phyloP scores from a whole-genome alignment of 2,329 filamentous ascomycete species.

The Fusarium proliferatum region DNA sequence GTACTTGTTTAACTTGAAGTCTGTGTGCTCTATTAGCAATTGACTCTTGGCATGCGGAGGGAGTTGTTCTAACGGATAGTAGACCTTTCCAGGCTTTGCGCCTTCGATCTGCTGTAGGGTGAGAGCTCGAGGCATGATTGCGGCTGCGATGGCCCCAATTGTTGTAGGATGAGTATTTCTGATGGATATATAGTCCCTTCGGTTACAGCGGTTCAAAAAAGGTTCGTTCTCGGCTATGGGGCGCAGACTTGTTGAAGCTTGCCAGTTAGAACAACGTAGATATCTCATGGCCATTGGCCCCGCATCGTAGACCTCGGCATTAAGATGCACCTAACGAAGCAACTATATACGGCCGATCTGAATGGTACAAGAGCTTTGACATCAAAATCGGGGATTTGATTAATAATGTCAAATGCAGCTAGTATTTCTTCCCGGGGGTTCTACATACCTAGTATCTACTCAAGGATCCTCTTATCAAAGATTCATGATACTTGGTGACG shows the following conservation, averaged over 20 bases:
- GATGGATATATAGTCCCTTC: neutral
- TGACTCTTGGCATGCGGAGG: neutral
- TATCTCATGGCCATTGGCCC: slow-evolving; percentile 12
- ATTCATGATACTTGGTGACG: neutral
- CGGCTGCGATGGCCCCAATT: neutral
- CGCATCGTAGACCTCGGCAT: slow-evolving; percentile 24
- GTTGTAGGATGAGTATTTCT: neutral
- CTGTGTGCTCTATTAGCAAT: slow-evolving; percentile 49
- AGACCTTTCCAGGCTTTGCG: slow-evolving; percentile 86
- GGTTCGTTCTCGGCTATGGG: neutral
- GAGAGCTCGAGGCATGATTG: slow-evolving; percentile 65
- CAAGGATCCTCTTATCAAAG: neutral
- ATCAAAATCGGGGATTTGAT: neutral
- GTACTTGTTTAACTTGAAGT: slow-evolving; percentile 69
- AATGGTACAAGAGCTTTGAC: neutral
- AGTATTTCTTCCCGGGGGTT: neutral
- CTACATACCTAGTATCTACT: no score
- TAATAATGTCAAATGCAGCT: neutral
- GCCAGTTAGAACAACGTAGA: neutral
- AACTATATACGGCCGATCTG: neutral
- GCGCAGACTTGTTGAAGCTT: neutral
- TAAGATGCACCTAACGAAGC: neutral
- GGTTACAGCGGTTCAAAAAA: neutral
- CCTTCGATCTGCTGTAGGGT: slow-evolving; percentile 75
- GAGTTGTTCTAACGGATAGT: slow-evolving; percentile 72